Base-by-base conservation (phyloP, 805 yeast species). In the Wickerhamiella sergipiensis region DNA sequence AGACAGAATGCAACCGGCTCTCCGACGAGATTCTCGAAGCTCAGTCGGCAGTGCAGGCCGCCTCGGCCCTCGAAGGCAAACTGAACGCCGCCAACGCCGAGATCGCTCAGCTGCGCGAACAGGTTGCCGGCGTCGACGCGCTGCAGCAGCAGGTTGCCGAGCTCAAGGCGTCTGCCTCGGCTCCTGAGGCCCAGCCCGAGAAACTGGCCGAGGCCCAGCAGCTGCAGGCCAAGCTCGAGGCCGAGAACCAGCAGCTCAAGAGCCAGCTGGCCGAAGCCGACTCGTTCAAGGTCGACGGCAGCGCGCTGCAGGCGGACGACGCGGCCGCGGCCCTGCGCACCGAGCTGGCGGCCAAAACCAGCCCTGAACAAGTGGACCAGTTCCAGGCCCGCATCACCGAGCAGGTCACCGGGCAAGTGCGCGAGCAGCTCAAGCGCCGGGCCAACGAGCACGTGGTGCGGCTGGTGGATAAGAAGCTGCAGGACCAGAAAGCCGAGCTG, bases 1-100 rank as follows among this genome's bases (percentile, higher is more conserved):
- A 67, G 21, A 58, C 49, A 18, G 65, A 65, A 47, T 55, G 53
- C 49, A 60, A 61, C 24, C 57, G 54, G 46, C 50, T 58, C 1
- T 56, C 58, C 21, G 67, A 62, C 47, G 65, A 62, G 44, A 48
- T 52, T 8, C 51, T 55, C 2, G 61, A 56, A 8, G 55, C 57
- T 3, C 59, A 56, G 47, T 43, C 53, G 10, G 56, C 51, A 22
- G 40, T 39, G 3, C 52, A 45, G 19, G 24, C 47, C 4, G 51
- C 61, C 40, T 44, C 50, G 6, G n/a, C n/a, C 3, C 43, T 43
- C 17, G 29, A 23, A 3, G 18, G 15, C 13, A 19, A 23, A 8
- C 42, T 39, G 33, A 13, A 19, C 6, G 21, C 39, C 26, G 36
- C 21, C 18, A 15, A 17, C 4, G 24, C 38, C 45, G 57, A 6